Base-by-base conservation (phyloP, 345 rosid genomes). In the Populus simonii region DNA sequence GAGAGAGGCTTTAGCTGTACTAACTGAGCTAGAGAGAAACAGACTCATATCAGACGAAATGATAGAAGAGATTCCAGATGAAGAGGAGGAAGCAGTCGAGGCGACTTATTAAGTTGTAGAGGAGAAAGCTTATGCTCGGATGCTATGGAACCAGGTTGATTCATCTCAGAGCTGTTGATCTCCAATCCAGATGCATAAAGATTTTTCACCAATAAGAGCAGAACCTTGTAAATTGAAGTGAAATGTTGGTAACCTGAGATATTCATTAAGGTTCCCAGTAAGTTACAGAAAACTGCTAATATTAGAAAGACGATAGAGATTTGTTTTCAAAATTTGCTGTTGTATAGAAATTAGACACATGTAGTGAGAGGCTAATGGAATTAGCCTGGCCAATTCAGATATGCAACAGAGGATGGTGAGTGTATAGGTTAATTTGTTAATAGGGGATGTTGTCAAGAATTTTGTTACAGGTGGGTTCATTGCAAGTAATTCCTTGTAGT, bases 141-240 rank as follows among this genome's bases (percentile, higher is more conserved):
- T 77, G 74, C 87, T 90, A 27, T 93, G 99, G 96, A 89, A 79
- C 74, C 90, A 89, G 78, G 92, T 90, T 35, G 94, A 90, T 76
- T 89, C 90, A 0, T 88, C 90, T n/a, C 78, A 80, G 78, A 90
- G 89, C 78, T 79, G 82, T 63, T 87, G 86, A 89, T 39, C 49
- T 73, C 55, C 70, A 23, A 39, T 15, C 5, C 3, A 43, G 18
- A 62, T 59, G 23, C 18, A n/a, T n/a, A 12, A 35, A 49, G 43
- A 39, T 76, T 79, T 45, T 78, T 68, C 13, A 76, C 65, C 35
- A 11, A 35, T 2, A 27, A 2, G 25, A 35, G 75, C 7, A 66
- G 8, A 53, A 49, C 4, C 2, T 33, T 33, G 38, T n/a, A 33
- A 45, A 18, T 27, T 67, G n/a, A 41, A 31, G 29, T 16, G 25